These are phyloP conservation scores for Acacia melanoxylon DNA, from an alignment of 306 rosid genomes.

Conservation along the genomic window DNA sequence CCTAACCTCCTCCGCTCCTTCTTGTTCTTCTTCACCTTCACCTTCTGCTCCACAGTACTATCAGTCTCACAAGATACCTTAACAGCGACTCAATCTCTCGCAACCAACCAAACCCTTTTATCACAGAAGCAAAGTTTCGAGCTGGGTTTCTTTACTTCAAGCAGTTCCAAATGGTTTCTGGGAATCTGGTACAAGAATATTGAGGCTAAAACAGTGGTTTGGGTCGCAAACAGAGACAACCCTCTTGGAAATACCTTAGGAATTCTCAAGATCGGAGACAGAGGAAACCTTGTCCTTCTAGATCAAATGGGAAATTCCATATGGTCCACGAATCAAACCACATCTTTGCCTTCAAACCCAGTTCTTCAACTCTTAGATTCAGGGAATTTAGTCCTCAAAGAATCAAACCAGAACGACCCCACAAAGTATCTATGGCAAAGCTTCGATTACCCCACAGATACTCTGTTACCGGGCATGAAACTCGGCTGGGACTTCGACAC, in stretches of 20 bases:
- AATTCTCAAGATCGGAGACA: constrained; percentile 38
- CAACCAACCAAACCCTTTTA: constrained; percentile 45
- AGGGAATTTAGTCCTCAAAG: constrained; percentile 60
- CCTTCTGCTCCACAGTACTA: constrained; percentile 23
- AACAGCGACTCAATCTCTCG: constrained; percentile 45
- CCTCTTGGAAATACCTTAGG: constrained; percentile 48
- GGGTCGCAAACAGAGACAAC: constrained; percentile 81
- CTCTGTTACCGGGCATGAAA: constrained; percentile 67
- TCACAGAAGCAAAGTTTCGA: constrained; percentile 48
- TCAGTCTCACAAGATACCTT: constrained; percentile 45
- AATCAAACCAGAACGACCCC: constrained; percentile 28
- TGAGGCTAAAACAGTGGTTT: constrained; percentile 33
- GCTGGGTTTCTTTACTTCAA: constrained; percentile 48
- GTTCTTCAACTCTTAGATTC: constrained; percentile 55
- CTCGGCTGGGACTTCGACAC: constrained; percentile 62
- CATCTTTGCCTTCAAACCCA: constrained; percentile 23
- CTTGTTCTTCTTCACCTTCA: constrained; percentile 23
- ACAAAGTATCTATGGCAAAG: constrained; percentile 60
- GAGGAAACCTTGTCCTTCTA: constrained; percentile 44
- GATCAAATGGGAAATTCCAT: constrained; percentile 10
- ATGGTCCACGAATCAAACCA: constrained; percentile 56
- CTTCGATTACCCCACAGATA: constrained; percentile 71
- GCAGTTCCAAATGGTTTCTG: constrained; percentile 46
- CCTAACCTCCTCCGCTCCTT: constrained; percentile 15
- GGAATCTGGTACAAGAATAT: constrained; percentile 68